Percentiles rank a stretch among this genome's conserved stretches.
phyloP scores from a whole-genome alignment of 2,329 filamentous ascomycete species.

The Cytospora chrysosperma region DNA sequence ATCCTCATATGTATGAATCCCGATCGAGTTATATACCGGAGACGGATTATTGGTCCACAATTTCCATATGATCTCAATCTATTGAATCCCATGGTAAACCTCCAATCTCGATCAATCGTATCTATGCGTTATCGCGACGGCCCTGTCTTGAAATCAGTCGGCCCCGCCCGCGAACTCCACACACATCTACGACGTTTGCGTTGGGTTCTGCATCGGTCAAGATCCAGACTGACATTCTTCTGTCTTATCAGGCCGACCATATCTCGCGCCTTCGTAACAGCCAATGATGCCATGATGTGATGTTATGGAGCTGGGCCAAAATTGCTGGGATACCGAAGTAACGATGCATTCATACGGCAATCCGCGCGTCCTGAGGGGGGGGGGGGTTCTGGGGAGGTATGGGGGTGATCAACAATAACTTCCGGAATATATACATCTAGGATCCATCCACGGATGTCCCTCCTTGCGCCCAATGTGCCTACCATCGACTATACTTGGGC shows the following conservation, averaged over 20 bases:
- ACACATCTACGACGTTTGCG: constrained; percentile 3
- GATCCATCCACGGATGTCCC: neutral
- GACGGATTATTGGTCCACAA: neutral
- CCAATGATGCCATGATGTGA: constrained; percentile 10
- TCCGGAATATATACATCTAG: neutral
- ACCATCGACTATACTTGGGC: neutral
- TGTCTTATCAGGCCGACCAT: constrained; percentile 10
- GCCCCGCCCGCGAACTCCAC: neutral
- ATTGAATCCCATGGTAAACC: neutral
- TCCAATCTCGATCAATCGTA: neutral
- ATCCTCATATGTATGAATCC: neutral
- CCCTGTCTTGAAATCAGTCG: neutral
- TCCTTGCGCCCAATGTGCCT: neutral
- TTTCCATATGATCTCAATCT: neutral
- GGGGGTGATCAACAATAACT: too few relatives aligned
- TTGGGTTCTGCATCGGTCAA: neutral
- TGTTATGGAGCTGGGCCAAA: constrained; percentile 4
- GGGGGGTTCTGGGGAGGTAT: too few relatives aligned
- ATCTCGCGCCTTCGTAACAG: neutral
- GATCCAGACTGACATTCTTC: neutral
- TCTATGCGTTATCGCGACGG: neutral
- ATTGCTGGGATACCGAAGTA: neutral
- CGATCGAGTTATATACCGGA: neutral
- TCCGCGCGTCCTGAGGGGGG: too few relatives aligned
- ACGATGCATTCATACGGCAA: neutral